phyloP scores from a whole-genome alignment of 148 eudicot species.

The Rhododendron kiyosumense region DNA sequence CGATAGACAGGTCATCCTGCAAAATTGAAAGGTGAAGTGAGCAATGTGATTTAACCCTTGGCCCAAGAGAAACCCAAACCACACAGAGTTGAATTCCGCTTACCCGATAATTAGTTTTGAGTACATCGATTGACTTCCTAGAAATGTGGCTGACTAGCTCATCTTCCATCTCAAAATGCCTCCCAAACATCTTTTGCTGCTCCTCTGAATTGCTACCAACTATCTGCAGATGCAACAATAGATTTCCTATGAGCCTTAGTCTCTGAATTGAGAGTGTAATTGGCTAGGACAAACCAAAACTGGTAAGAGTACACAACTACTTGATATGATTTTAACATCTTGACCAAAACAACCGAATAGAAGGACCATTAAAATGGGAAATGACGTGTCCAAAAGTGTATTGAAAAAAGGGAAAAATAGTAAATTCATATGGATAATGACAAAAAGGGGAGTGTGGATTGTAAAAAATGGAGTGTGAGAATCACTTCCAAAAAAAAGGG shows the following conservation, averaged over 20 bases:
- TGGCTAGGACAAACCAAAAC: background rate
- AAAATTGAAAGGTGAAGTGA: conserved; percentile 3
- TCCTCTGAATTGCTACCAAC: conserved; percentile 73
- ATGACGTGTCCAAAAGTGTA: too few relatives aligned
- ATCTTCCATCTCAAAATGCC: conserved; percentile 84
- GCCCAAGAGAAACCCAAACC: background rate
- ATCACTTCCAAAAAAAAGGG: too few relatives aligned
- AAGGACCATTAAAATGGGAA: background rate
- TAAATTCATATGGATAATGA: too few relatives aligned
- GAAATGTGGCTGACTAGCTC: conserved; percentile 92
- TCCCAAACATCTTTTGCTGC: conserved; percentile 88
- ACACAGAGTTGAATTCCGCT: conserved; percentile 8
- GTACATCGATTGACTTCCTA: conserved; percentile 75
- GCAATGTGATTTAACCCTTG: background rate
- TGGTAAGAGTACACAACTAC: background rate
- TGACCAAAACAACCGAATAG: background rate
- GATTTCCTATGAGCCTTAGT: background rate
- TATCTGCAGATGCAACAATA: conserved; percentile 36
- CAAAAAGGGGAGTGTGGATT: too few relatives aligned
- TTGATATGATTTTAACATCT: background rate
- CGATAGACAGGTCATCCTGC: conserved; percentile 64
- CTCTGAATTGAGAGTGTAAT: background rate
- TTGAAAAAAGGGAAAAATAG: too few relatives aligned
- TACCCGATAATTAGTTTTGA: conserved; percentile 71
- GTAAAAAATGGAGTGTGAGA: too few relatives aligned